A percentile compares a stretch with the other conserved stretches of the same genome.
These are phyloP conservation scores for Panicum miliaceum DNA, from an alignment of 176 grass and related monocot genomes.

Conservation along the genomic window DNA sequence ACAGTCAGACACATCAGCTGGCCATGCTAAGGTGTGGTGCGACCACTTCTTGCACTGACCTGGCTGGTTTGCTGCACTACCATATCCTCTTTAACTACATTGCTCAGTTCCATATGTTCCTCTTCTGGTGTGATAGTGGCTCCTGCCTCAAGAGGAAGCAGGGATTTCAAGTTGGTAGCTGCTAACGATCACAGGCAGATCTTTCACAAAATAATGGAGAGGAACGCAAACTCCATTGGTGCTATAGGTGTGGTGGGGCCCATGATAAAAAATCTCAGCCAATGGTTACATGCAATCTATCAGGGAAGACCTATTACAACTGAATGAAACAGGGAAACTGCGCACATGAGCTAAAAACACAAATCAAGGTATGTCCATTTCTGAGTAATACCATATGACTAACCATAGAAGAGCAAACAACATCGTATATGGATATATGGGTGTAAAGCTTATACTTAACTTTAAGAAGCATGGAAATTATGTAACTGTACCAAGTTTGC, in stretches of 20 bases:
- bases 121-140: not conserved
- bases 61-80: not conserved
- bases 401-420: not conserved
- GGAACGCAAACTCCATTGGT: not conserved
- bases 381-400: not conserved
- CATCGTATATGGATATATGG: conserved; percentile 2
- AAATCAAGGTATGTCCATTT: conserved; percentile 34
- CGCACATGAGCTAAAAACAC: not conserved
- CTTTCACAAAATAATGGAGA: not conserved
- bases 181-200: not conserved
- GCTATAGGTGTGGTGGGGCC: not conserved
- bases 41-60: not conserved
- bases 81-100: conserved; percentile 17
- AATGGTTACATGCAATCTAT: conserved; percentile 17
- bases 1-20: not conserved
- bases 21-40: not conserved
- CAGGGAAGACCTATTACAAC: conserved; percentile 7
- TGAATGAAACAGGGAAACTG: not conserved
- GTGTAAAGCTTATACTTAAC: not conserved
- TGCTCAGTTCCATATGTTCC: not conserved
- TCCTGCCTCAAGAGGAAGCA: not conserved
- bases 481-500: not conserved
- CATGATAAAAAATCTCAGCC: not conserved
- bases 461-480: not conserved
- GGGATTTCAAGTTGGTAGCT: not conserved